phyloP scores from a whole-genome alignment of 352 stramenopile species.

The Lagenidium giganteum region DNA sequence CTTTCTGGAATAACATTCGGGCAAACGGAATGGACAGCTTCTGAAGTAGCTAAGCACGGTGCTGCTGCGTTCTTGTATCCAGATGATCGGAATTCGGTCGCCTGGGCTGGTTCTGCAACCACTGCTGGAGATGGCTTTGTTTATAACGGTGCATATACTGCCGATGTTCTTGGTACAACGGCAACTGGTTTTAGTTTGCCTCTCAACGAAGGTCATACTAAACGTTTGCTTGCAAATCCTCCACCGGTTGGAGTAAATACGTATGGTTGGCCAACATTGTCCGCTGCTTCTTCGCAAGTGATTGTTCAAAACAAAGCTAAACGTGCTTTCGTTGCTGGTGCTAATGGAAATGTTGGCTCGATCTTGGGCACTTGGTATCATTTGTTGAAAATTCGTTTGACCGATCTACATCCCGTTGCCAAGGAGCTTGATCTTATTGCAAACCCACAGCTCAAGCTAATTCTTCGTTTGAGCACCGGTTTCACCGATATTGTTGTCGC shows the following conservation, averaged over 20 bases:
- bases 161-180: no score
- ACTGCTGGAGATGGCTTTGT: no score
- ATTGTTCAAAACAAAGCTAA: conserved; percentile 5
- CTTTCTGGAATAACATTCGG: conserved; percentile 20
- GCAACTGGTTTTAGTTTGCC: no score
- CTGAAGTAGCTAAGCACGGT: conserved; percentile 14
- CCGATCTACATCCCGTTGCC: conserved; percentile 14
- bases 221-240: no score
- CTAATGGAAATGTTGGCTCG: conserved; percentile 1
- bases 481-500: conserved; percentile 5
- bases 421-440: conserved; percentile 19
- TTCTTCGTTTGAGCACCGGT: conserved; percentile 8
- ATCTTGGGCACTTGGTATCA: conserved; percentile 8
- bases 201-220: no score
- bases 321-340: conserved; percentile 5
- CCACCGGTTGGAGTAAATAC: no score
- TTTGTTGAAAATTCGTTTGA: conserved; percentile 19
- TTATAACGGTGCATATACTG: no score
- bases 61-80: conserved; percentile 11
- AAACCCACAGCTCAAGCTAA: conserved; percentile 15
- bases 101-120: neutral
- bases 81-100: conserved; percentile 19
- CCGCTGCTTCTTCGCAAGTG: no score
- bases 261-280: no score
- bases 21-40: conserved; percentile 10